phyloP scores from a whole-genome alignment of 2,329 filamentous ascomycete species.

The Fusarium longipes region DNA sequence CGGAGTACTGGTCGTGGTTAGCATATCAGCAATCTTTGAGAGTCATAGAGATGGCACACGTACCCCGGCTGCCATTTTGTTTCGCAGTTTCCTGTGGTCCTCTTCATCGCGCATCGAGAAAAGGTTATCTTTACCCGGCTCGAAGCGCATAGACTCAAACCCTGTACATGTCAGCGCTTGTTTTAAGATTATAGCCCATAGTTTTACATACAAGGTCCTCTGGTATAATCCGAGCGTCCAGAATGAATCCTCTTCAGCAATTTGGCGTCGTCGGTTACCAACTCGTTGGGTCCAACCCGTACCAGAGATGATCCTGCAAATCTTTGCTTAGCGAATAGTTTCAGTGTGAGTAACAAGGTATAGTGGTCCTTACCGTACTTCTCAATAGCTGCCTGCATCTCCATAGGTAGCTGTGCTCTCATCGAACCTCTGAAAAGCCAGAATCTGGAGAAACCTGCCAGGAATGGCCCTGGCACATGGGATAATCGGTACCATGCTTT shows the following conservation, averaged over 20 bases:
- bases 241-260: constrained; percentile 55
- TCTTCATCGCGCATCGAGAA: constrained; percentile 63
- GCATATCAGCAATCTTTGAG: neutral
- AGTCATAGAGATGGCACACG: neutral
- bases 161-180: neutral
- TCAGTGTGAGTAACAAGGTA: rapidly evolving
- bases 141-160: constrained; percentile 58
- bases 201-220: constrained; percentile 56
- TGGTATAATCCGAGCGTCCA: constrained; percentile 61
- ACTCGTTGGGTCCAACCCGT: constrained; percentile 18
- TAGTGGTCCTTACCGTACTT: constrained; percentile 1
- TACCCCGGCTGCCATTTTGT: constrained; percentile 64
- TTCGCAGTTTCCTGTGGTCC: constrained; percentile 58
- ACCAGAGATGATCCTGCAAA: constrained; percentile 4
- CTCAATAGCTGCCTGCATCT: constrained; percentile 30
- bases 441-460: constrained; percentile 49
- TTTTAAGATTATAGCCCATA: rapidly evolving
- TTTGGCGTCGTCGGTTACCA: constrained; percentile 6
- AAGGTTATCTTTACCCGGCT: constrained; percentile 63
- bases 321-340: rapidly evolving
- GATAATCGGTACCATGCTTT: constrained; percentile 49
- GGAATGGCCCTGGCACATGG: constrained; percentile 51
- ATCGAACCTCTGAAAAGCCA: constrained; percentile 49
- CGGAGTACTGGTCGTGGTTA: constrained; percentile 59
- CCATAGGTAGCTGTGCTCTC: constrained; percentile 42